Conservation (phyloP, 164 flowering plant genomes). For the Sextonia rubra region DNA sequence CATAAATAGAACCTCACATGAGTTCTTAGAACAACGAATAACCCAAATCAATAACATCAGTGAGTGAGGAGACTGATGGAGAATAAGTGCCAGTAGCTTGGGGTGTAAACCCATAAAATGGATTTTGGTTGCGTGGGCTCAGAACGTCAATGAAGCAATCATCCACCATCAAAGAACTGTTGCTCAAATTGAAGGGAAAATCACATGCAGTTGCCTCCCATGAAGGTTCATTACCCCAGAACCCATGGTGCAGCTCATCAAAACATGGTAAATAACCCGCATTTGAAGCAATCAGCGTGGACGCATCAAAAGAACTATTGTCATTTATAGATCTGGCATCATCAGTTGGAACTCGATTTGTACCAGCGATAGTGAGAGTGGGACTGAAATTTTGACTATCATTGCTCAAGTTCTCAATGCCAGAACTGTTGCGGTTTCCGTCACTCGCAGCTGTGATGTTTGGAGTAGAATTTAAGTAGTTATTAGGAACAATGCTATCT, state of each 20-base stretch:
- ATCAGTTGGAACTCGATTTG: constrained; percentile 18
- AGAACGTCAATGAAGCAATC: constrained; percentile 46
- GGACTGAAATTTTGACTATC: neutral
- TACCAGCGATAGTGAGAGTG: neutral
- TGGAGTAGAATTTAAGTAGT: constrained; percentile 52
- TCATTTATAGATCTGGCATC: neutral
- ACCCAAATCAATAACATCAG: constrained; percentile 37
- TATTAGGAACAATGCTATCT: constrained; percentile 72
- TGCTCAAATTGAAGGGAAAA: constrained; percentile 25
- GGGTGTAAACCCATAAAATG: constrained; percentile 25
- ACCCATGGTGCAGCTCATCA: constrained; percentile 30
- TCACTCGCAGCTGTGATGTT: constrained; percentile 10
- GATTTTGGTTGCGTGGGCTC: constrained; percentile 29
- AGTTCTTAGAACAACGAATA: constrained; percentile 35
- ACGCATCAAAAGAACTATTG: constrained; percentile 9
- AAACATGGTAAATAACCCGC: constrained; percentile 13
- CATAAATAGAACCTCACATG: neutral
- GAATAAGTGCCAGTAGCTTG: constrained; percentile 24
- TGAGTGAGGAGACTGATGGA: constrained; percentile 28
- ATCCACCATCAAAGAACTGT: constrained; percentile 40
- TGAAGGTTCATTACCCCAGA: constrained; percentile 27
- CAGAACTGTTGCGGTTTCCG: constrained; percentile 7
- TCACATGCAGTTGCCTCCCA: constrained; percentile 29
- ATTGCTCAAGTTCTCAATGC: constrained; percentile 11
- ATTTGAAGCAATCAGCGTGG: constrained; percentile 2